A percentile compares a stretch with the other conserved stretches of the same genome.
Evolutionary conservation across 495 filamentous ascomycete genomes (phyloP).

Genomic region (Geoglossum glabrum): DNA sequence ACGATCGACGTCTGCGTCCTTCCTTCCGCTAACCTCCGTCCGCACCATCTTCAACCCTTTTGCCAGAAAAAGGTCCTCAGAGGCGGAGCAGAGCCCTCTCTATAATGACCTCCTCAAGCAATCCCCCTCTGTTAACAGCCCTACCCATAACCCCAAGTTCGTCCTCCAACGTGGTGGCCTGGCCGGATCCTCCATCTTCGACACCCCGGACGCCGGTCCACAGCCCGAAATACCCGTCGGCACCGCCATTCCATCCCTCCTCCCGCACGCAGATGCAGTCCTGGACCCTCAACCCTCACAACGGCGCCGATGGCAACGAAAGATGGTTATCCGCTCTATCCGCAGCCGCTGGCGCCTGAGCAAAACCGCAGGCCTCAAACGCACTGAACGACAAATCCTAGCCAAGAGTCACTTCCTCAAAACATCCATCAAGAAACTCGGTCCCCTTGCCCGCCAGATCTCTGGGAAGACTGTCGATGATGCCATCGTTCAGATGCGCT

Average conservation of each 20-base stretch:
- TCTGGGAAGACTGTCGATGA: conserved; percentile 79
- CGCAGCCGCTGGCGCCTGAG: conserved; percentile 45
- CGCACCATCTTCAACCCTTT: conserved; percentile 3
- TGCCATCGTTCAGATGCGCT: conserved; percentile 86
- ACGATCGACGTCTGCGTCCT: background rate
- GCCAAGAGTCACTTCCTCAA: conserved; percentile 46
- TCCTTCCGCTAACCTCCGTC: conserved; percentile 1
- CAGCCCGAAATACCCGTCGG: conserved; percentile 5
- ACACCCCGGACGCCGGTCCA: conserved; percentile 22
- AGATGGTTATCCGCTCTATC: conserved; percentile 57
- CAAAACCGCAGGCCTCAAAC: conserved; percentile 37
- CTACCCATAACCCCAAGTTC: background rate
- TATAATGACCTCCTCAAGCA: conserved; percentile 17
- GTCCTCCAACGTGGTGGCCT: conserved; percentile 18
- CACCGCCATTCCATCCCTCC: conserved; percentile 22
- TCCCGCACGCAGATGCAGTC: conserved; percentile 25
- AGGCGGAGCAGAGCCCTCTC: conserved; percentile 8
- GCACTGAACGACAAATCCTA: conserved; percentile 49
- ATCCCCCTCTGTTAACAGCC: conserved; percentile 10
- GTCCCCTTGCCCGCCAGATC: conserved; percentile 66
- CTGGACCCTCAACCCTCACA: conserved; percentile 48
- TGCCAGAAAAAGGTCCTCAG: conserved; percentile 6
- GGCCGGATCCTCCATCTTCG: conserved; percentile 38
- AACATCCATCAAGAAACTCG: conserved; percentile 78
- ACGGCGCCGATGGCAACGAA: conserved; percentile 55